Percentiles rank a stretch among this genome's conserved stretches.
Evolutionary conservation across 257 asterid genomes (phyloP).

Genomic region (Solanum arcanum): DNA sequence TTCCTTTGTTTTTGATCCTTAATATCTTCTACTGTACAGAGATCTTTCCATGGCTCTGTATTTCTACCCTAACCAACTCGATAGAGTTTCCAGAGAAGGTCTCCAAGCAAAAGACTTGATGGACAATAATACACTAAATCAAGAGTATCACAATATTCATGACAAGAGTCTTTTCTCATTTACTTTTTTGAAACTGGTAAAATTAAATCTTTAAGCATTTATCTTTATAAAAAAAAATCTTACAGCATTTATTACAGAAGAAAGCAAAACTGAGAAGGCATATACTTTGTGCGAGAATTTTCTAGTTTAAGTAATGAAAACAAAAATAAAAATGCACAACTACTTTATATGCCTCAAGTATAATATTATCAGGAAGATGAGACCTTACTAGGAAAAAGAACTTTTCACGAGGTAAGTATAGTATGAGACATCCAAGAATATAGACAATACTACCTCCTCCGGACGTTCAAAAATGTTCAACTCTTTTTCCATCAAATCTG

Average conservation of each 20-base stretch:
- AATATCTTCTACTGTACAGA: neutral
- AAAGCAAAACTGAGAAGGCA: neutral
- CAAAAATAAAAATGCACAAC: neutral
- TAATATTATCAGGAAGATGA: neutral
- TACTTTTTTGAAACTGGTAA: neutral
- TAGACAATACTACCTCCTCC: slow-evolving; percentile 45
- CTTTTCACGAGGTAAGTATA: neutral
- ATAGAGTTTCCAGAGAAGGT: neutral
- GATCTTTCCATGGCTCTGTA: neutral
- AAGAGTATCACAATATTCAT: neutral
- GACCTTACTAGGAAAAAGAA: neutral
- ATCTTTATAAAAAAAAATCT: neutral
- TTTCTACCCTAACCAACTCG: neutral
- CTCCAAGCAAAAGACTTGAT: neutral
- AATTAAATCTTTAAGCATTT: neutral
- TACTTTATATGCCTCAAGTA: neutral
- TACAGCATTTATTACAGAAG: neutral
- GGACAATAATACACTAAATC: neutral
- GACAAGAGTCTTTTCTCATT: neutral
- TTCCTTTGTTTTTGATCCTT: neutral
- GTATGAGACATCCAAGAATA: neutral
- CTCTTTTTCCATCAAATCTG: slow-evolving; percentile 81
- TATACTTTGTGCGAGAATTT: neutral
- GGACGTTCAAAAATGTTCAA: slow-evolving; percentile 62
- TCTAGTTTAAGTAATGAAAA: neutral